Conservation (phyloP, 169 alveolate genomes). For the Cardiosporidium cionae region DNA sequence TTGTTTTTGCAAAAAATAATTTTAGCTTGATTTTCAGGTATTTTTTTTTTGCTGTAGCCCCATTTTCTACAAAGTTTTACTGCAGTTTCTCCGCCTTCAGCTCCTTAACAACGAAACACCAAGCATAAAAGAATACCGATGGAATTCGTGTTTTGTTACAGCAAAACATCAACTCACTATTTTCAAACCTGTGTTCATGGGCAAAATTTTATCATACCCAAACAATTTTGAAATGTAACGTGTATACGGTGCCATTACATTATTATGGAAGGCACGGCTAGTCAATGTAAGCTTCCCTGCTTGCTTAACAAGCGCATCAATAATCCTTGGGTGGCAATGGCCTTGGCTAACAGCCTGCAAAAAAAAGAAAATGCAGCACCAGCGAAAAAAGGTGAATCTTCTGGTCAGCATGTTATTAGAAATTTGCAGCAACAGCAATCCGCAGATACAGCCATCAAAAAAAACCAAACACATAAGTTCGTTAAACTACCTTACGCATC, state of each 20-base stretch:
- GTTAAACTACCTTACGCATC: background rate
- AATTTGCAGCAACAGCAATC: background rate
- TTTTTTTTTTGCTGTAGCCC: slow-evolving; percentile 83
- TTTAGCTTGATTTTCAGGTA: slow-evolving; percentile 69
- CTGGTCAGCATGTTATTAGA: background rate
- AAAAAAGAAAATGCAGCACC: slow-evolving; percentile 69
- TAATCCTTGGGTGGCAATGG: slow-evolving; percentile 84
- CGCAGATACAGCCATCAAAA: no score
- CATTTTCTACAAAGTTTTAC: slow-evolving; percentile 84
- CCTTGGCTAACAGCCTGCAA: slow-evolving; percentile 61
- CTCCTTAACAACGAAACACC: slow-evolving; percentile 9
- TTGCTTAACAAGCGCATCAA: slow-evolving; percentile 66
- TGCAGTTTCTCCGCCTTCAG: slow-evolving; percentile 82
- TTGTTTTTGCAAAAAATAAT: slow-evolving; percentile 62
- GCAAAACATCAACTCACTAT: background rate
- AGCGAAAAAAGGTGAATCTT: background rate
- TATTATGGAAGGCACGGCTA: slow-evolving; percentile 77
- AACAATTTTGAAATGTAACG: slow-evolving; percentile 61
- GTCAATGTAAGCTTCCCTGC: slow-evolving; percentile 69
- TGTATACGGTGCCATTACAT: slow-evolving; percentile 62
- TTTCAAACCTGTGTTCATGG: slow-evolving; percentile 86
- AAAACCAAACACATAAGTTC: background rate
- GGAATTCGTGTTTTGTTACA: no score
- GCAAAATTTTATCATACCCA: slow-evolving; percentile 59
- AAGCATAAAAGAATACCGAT: no score